phyloP scores from a whole-genome alignment of 1,284 basidiomycete genomes.

The Apiotrichum porosum region DNA sequence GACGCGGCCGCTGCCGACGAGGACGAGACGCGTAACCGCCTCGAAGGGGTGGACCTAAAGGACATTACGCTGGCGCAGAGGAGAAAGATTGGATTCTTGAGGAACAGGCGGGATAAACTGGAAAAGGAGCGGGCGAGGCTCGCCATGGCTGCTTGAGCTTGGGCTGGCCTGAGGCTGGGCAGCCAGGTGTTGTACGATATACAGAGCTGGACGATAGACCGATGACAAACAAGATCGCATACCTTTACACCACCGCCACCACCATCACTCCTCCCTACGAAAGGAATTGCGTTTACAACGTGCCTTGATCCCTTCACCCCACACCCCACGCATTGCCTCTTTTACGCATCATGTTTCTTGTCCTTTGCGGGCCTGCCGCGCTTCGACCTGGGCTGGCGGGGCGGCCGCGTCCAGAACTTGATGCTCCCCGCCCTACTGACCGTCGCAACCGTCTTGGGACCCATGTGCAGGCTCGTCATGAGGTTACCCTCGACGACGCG shows the following conservation, averaged over 20 bases:
- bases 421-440: slow-evolving; percentile 66
- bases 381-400: slow-evolving; percentile 17
- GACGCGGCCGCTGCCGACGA: slow-evolving; percentile 8
- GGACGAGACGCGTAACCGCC: slow-evolving; percentile 6
- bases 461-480: slow-evolving; percentile 64
- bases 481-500: slow-evolving; percentile 74
- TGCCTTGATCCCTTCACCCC: no score
- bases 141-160: no score
- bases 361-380: not conserved
- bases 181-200: no score
- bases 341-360: slow-evolving; percentile 4
- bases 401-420: slow-evolving; percentile 76
- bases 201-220: no score
- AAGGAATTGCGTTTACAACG: no score
- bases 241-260: no score
- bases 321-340: no score
- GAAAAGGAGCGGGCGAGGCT: slow-evolving; percentile 40
- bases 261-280: no score
- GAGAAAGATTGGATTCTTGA: slow-evolving; percentile 37
- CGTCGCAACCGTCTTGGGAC: slow-evolving; percentile 69
- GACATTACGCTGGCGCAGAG: slow-evolving; percentile 35
- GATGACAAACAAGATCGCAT: no score
- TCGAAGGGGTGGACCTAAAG: slow-evolving; percentile 32
- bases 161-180: no score
- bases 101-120: slow-evolving; percentile 37